phyloP scores from a whole-genome alignment of 2,329 filamentous ascomycete species.

The Fusarium sterilihyphosum region DNA sequence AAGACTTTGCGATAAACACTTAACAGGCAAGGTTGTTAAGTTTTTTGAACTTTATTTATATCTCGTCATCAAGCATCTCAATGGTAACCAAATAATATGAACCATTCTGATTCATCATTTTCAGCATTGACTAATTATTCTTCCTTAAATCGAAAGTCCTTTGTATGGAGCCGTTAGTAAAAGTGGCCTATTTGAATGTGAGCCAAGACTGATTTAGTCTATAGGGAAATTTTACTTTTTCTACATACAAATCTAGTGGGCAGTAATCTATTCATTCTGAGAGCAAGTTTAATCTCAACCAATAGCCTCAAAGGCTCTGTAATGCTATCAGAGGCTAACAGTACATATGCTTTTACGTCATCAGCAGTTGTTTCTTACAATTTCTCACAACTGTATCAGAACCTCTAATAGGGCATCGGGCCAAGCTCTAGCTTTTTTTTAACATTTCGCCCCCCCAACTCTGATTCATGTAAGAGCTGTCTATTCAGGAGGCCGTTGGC shows the following conservation, averaged over 20 bases:
- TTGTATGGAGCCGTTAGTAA: too few species aligned
- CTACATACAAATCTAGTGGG: not conserved
- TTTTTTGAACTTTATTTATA: not conserved
- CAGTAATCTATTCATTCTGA: not conserved
- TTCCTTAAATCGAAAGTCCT: not conserved
- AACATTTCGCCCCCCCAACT: not conserved
- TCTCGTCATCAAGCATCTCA: not conserved
- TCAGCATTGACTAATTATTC: not conserved
- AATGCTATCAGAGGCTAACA: not conserved
- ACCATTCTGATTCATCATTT: too few species aligned
- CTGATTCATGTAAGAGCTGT: not conserved
- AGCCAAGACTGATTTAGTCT: not conserved
- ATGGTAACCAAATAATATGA: not conserved
- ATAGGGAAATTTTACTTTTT: fast-evolving
- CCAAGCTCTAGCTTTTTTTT: not conserved
- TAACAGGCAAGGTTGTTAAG: not conserved
- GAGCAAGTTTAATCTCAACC: not conserved
- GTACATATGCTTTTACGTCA: not conserved
- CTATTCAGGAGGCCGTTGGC: not conserved
- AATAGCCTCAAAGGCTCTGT: not conserved
- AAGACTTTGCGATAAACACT: not conserved
- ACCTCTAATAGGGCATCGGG: not conserved
- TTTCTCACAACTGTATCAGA: not conserved
- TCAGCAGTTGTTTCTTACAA: not conserved
- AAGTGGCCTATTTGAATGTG: too few species aligned